Base-by-base conservation (phyloP, 495 filamentous ascomycete species). In the Penicillium riverlandense region DNA sequence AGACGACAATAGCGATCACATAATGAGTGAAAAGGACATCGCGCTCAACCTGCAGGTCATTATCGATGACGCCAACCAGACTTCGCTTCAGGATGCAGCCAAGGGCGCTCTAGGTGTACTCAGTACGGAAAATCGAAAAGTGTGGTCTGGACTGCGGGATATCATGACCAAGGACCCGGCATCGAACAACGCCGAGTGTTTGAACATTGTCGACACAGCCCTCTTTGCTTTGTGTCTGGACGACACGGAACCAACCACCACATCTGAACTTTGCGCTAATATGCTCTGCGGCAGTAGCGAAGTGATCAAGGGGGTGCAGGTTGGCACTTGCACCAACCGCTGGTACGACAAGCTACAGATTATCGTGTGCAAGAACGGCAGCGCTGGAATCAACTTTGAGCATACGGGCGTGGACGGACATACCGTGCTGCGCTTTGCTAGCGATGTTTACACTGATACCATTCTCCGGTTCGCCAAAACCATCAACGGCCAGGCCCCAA, bases 281-380 rank as follows among this genome's bases (percentile, higher is more conserved):
- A 97, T 98, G 91, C 86, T 98, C 33, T 97, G 94, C 54, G 92
- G 92, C 29, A 94, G 88, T 0, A 95, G 83, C 54, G 83, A 91
- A 47, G 84, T 98, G 12, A 83, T 95, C 59, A 83, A 83, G 61
- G 92, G 92, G 11, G 87, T 98, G 6, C 92, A 98, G 65, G 86
- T 96, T 30, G 92, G 92, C 14, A 98, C 92, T 30, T 98, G 92
- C 65, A 96, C 91, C 11, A 98, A 98, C 61, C 76, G 92, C 41
- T 98, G 92, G 92, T 98, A 98, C 57, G 92, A 98, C 65, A 98
- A 98, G 66, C 77, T 98, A 22, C 92, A 98, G 61, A 97, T 98
- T 48, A 98, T 98, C 43, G 92, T 98, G 33, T 97, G 94, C 76
- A 94, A 95, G 71, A 98, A 96, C 66, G 92, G 92, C 8, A 92